Base-by-base conservation (phyloP, 208 protist genomes). In the Tritrichomonas musculus region DNA sequence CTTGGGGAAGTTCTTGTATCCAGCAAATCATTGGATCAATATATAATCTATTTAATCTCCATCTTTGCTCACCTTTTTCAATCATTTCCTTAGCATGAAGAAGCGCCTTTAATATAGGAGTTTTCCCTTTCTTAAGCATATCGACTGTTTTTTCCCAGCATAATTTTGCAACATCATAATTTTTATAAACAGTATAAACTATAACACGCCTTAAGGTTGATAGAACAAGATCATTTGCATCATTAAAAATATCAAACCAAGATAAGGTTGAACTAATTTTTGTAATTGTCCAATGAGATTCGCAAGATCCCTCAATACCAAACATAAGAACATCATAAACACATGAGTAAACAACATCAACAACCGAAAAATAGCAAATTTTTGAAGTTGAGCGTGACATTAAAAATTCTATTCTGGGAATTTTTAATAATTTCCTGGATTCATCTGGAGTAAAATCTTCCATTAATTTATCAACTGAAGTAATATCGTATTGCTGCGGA, bases 381-480 rank as follows among this genome's bases (percentile, higher is more conserved):
- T 50, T 47, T 9, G 77, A 41, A 8, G 47, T 47, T 22, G 53
- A 22, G 1, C 27, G 25, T 0, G 47, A 88, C 77, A 88, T 88
- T 14, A 88, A 39, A 88, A 88, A 88, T 88, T 88, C 77, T 36
- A 33, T 8, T 17, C 41, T 4, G 53, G 44, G 44, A n/a, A 88
- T 88, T n/a, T 88, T 20, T 60, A 88, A 57, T 20, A 88, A 39
- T 57, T 88, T 88, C 47, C 39, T 53, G 47, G 14, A 27, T 57
- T 88, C 77, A 17, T 88, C 77, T 57, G 77, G 77, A 57, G 77
- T 88, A 57, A 39, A 88, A 53, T 88, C 77, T 88, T 25, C 39
- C 4, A 55, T n/a, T 39, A 88, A 36, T 33, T 39, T n/a, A 1
- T 88, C 47, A 39, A 57, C 11, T 39, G 53, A 14, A 4, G 25